Base-by-base conservation (phyloP, 495 filamentous ascomycete genomes). In the Talaromyces adpressus region DNA sequence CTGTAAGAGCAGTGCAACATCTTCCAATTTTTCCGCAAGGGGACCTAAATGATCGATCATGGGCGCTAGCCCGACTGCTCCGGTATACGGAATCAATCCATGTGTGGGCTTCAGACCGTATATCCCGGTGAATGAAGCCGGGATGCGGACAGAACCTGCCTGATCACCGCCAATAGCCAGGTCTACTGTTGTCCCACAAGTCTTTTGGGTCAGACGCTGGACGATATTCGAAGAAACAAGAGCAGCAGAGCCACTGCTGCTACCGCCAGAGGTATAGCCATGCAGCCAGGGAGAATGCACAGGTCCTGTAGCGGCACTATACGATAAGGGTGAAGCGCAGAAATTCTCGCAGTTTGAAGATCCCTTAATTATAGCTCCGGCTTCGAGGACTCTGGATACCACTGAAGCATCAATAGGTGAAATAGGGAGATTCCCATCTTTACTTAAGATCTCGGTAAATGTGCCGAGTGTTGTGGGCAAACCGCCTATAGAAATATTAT, bases 91-190 rank as follows among this genome's bases (percentile, higher is more conserved):
- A 11, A 86, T 65, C 62, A 84, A 75, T 0, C 82, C 81, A 62
- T 77, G 76, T 0, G 80, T 83, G 1, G 81, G 77, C 62, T 83
- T 84, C 29, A 74, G 32, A 8, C 70, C 72, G 23, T 72, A 73
- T 25, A 81, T 69, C 1, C 81, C 81, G 23, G 71, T 77, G 49
- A 78, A 76, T 0, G 78, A 70, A 22, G 80, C 75, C 1, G 84
- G 84, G 2, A 85, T 77, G 4, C 83, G 76, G 6, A 87, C 77
- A 4, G 77, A 81, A 0, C 84, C 84, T 11, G 78, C 84, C 64
- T 86, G 84, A 65, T 87, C 84, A 6, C 78, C 78, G 1, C 84
- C 84, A 45, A 87, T 79, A 8, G 79, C 77, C 12, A 85, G 67
- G 45, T 85, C 82, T 6, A 82, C 79, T 29, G 56, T 58, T 7